A percentile compares a stretch with the other conserved stretches of the same genome.
These are phyloP conservation scores for Russula abietina DNA, from an alignment of 768 basidiomycete species.

Conservation along the genomic window DNA sequence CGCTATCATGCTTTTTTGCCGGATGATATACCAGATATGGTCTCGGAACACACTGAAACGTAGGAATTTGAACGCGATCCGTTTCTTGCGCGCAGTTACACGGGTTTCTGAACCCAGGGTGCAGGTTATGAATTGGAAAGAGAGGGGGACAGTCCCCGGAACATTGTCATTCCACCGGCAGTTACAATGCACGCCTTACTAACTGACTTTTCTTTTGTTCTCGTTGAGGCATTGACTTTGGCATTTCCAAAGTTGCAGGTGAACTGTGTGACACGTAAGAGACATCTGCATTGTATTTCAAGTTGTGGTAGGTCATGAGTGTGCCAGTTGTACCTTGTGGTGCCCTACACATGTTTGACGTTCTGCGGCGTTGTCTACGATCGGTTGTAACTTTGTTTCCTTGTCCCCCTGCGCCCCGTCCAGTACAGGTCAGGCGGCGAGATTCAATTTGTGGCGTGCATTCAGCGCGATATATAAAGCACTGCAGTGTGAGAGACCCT, in stretches of 20 bases:
- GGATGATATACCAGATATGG: background rate
- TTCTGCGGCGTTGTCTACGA: background rate
- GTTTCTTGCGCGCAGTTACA: background rate
- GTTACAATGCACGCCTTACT: too few relatives aligned
- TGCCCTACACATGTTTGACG: background rate
- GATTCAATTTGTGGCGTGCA: background rate
- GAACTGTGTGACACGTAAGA: background rate
- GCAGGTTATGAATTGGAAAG: background rate
- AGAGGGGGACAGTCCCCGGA: background rate
- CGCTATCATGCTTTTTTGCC: background rate
- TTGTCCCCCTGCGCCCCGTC: background rate
- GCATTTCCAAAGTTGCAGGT: background rate
- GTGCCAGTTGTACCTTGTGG: too few relatives aligned
- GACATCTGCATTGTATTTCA: background rate
- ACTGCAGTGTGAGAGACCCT: background rate
- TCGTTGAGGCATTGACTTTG: background rate
- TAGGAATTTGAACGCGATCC: background rate
- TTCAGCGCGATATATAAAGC: background rate
- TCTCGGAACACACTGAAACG: background rate
- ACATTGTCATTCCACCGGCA: background rate
- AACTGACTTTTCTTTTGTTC: background rate
- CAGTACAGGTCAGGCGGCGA: background rate
- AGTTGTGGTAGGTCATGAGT: too few relatives aligned
- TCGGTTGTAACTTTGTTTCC: background rate
- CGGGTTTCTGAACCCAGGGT: conserved; percentile 1